Conservation (phyloP, 163 green algal species). For the Volvox carteri region DNA sequence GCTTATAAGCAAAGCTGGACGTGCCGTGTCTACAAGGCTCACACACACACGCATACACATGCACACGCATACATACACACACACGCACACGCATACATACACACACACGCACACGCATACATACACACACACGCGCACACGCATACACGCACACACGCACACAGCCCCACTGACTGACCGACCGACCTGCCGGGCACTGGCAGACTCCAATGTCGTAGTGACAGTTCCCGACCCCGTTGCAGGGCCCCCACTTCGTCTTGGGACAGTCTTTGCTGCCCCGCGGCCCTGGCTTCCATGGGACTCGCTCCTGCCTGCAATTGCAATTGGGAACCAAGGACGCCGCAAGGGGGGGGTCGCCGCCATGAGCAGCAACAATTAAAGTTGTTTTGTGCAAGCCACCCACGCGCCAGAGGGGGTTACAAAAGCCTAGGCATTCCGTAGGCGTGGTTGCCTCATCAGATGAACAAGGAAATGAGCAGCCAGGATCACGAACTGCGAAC, state of each 20-base stretch:
- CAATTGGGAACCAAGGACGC: neutral
- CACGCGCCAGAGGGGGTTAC: neutral
- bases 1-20: no score
- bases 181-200: constrained; percentile 44
- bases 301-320: constrained; percentile 28
- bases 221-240: constrained; percentile 51
- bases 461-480: neutral
- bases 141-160: no score
- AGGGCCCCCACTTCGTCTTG: constrained; percentile 46
- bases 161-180: no score
- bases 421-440: neutral
- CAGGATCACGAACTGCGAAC: neutral
- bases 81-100: no score
- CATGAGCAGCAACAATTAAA: no score
- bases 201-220: constrained; percentile 55
- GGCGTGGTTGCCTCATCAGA: neutral
- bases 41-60: no score
- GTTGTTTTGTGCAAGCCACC: no score
- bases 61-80: no score
- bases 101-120: no score
- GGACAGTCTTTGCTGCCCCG: constrained; percentile 46
- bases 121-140: no score
- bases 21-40: no score
- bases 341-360: neutral
- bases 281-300: constrained; percentile 33